A percentile compares a stretch with the other conserved stretches of the same genome.
These are phyloP conservation scores for Somion occarium DNA, from an alignment of 1,284 basidiomycete genomes.

Conservation along the genomic window DNA sequence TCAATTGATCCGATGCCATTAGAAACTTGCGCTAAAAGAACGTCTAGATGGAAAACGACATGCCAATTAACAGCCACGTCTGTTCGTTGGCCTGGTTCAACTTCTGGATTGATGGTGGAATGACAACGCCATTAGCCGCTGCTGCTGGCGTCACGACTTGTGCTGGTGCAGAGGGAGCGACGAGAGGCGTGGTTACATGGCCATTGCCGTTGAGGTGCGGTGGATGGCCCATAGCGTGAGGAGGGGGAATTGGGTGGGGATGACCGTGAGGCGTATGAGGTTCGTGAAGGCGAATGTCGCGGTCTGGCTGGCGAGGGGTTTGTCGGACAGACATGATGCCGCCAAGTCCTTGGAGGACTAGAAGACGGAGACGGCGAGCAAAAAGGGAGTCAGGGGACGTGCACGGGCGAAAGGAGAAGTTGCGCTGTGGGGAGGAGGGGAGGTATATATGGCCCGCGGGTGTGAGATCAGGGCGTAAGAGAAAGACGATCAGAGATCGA, in stretches of 20 bases:
- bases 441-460: conserved; percentile 34
- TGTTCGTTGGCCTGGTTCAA: conserved; percentile 84
- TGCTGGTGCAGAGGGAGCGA: conserved; percentile 34
- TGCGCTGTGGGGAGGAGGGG: conserved; percentile 17
- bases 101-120: conserved; percentile 57
- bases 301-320: conserved; percentile 52
- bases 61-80: conserved; percentile 90
- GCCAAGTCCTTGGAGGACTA: conserved; percentile 9
- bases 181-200: conserved; percentile 39
- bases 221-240: conserved; percentile 32
- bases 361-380: conserved; percentile 34
- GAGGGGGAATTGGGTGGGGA: conserved; percentile 33
- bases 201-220: conserved; percentile 50
- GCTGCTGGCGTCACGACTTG: conserved; percentile 14
- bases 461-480: conserved; percentile 33
- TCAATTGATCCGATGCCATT: conserved; percentile 4
- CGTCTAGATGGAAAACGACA: conserved; percentile 15
- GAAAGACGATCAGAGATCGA: conserved; percentile 33
- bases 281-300: conserved; percentile 64
- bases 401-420: conserved; percentile 31
- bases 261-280: conserved; percentile 42
- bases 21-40: neutral
- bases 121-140: conserved; percentile 38
- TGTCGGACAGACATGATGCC: conserved; percentile 44
- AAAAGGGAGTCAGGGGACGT: conserved; percentile 35